These are phyloP conservation scores for Pyricularia pennisetigena DNA, from an alignment of 2,329 filamentous ascomycete species.

Conservation along the genomic window DNA sequence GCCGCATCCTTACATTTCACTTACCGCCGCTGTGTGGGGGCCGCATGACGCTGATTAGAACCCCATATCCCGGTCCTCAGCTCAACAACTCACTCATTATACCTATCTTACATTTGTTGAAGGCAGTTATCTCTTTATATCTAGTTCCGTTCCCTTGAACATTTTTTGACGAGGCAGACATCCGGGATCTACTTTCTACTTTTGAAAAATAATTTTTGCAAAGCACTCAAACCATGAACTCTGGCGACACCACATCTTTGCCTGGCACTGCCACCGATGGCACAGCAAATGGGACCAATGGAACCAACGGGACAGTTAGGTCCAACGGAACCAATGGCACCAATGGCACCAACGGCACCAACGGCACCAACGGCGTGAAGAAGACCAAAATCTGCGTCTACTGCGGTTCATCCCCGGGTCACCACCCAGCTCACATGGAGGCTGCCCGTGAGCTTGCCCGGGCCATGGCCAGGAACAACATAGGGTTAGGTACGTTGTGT, in stretches of 20 bases:
- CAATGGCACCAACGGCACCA: constrained; percentile 14
- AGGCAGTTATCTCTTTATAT: background rate
- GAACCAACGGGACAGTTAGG: constrained; percentile 14
- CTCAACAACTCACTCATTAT: background rate
- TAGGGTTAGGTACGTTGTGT: constrained; percentile 53
- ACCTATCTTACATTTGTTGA: background rate
- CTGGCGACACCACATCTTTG: constrained; percentile 27
- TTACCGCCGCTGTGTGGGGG: background rate
- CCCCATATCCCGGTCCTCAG: background rate
- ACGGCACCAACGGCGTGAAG: constrained; percentile 22
- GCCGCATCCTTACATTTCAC: background rate
- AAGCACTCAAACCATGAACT: constrained; percentile 22
- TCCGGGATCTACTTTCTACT: background rate
- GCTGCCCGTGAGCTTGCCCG: constrained; percentile 68
- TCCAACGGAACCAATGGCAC: constrained; percentile 11
- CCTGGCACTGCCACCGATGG: constrained; percentile 20
- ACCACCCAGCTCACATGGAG: constrained; percentile 62
- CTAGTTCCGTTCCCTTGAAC: background rate
- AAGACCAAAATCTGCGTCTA: constrained; percentile 78
- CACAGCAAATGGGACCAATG: constrained; percentile 9
- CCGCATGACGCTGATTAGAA: background rate
- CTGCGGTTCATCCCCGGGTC: constrained; percentile 75
- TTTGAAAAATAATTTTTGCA: background rate
- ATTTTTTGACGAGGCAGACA: background rate
- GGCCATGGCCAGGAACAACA: constrained; percentile 65